Conservation (phyloP, 2,329 filamentous ascomycete species). For the Neonectria magnoliae region DNA sequence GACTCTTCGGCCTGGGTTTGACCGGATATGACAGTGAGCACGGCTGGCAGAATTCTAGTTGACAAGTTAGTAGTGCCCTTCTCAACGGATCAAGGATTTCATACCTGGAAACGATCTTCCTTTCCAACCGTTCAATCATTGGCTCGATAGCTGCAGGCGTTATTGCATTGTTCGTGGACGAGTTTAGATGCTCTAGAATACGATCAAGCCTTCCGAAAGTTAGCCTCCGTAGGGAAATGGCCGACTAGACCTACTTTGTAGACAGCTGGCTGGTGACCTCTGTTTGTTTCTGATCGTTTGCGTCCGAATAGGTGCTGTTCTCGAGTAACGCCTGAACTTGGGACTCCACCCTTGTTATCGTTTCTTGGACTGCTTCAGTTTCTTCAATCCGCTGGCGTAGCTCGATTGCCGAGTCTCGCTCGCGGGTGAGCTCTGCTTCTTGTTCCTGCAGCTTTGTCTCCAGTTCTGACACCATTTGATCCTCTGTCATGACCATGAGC, state of each 20-base stretch:
- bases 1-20: conserved; percentile 26
- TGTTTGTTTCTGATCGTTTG: conserved; percentile 11
- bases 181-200: conserved; percentile 22
- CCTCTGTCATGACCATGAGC: conserved; percentile 34
- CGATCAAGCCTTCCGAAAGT: conserved; percentile 28
- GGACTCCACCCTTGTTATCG: conserved; percentile 26
- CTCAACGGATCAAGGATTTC: not conserved
- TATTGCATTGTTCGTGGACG: not conserved
- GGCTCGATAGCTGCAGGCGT: conserved; percentile 7
- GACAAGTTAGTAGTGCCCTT: not conserved
- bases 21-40: conserved; percentile 23
- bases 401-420: conserved; percentile 11
- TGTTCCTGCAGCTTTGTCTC: conserved; percentile 33
- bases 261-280: conserved; percentile 21
- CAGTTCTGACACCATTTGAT: conserved; percentile 38
- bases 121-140: conserved; percentile 26
- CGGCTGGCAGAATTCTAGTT: conserved; percentile 28
- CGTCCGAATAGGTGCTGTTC: conserved; percentile 5
- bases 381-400: conserved; percentile 28
- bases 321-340: conserved; percentile 35
- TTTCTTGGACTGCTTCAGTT: conserved; percentile 22
- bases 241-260: conserved; percentile 28
- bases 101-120: conserved; percentile 33
- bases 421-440: conserved; percentile 26
- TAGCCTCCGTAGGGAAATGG: not conserved